A percentile compares a stretch with the other conserved stretches of the same genome.
Conservation (phyloP, 2,329 filamentous ascomycete genomes). For the Fusarium verticillioides region DNA sequence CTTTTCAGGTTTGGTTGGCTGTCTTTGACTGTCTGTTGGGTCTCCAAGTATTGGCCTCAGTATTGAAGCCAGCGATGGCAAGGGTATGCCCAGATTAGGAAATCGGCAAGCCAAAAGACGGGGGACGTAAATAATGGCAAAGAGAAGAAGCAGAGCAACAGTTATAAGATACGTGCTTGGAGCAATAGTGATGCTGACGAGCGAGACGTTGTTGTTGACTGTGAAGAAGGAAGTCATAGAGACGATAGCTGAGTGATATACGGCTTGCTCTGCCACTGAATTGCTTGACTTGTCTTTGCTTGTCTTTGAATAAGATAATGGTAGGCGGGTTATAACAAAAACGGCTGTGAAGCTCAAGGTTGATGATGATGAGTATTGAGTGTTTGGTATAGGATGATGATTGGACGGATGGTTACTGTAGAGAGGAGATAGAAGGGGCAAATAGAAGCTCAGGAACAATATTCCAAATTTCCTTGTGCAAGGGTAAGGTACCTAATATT, state of each 20-base stretch:
- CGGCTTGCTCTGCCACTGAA: not conserved
- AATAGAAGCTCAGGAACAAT: conserved; percentile 25
- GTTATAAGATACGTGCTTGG: conserved; percentile 67
- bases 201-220: conserved; percentile 70
- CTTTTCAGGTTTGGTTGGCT: conserved; percentile 35
- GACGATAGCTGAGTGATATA: conserved; percentile 35
- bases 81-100: conserved; percentile 51
- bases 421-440: conserved; percentile 4
- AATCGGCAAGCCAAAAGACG: conserved; percentile 49
- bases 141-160: conserved; percentile 61
- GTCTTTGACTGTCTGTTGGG: conserved; percentile 6
- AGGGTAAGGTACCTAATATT: conserved; percentile 31
- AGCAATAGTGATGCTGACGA: conserved; percentile 68
- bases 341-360: not conserved
- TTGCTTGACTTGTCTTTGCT: conserved; percentile 15
- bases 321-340: not conserved
- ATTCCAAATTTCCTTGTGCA: conserved; percentile 28
- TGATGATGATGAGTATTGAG: not conserved
- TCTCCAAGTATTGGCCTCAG: conserved; percentile 32
- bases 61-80: conserved; percentile 38
- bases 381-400: conserved; percentile 2
- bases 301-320: not conserved
- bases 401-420: not conserved
- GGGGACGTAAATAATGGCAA: conserved; percentile 61
- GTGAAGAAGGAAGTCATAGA: conserved; percentile 69